phyloP scores from a whole-genome alignment of 768 basidiomycete genomes.

The Naganishia antarctica region DNA sequence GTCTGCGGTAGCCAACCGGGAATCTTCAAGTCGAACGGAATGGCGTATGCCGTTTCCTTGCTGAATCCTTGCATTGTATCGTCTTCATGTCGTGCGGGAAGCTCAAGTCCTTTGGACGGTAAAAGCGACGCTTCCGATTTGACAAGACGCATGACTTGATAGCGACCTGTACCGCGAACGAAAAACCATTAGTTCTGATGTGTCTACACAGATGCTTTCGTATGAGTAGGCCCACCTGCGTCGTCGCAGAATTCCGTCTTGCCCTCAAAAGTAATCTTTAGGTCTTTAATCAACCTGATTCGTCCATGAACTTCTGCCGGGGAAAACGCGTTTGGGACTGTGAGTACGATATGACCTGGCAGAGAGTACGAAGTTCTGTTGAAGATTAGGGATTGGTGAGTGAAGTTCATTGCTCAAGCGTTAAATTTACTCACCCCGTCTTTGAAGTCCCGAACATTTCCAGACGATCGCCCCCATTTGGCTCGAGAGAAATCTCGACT shows the following conservation, averaged over 20 bases:
- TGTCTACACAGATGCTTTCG: no score
- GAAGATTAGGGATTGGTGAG: background rate
- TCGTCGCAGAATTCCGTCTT: slow-evolving; percentile 70
- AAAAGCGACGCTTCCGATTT: slow-evolving; percentile 61
- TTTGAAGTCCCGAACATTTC: slow-evolving; percentile 18
- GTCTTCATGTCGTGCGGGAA: slow-evolving; percentile 31
- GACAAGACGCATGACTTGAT: slow-evolving; percentile 65
- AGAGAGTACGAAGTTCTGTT: slow-evolving; percentile 78
- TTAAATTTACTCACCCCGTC: background rate
- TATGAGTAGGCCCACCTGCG: slow-evolving; percentile 53
- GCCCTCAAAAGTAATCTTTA: slow-evolving; percentile 76
- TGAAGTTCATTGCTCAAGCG: background rate
- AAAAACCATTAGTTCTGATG: no score
- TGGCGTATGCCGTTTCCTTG: slow-evolving; percentile 61
- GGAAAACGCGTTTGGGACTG: slow-evolving; percentile 55
- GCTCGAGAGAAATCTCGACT: background rate
- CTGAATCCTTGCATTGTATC: slow-evolving; percentile 56
- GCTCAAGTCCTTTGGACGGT: background rate
- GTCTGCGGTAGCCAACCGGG: slow-evolving; percentile 78
- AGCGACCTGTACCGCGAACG: slow-evolving; percentile 55
- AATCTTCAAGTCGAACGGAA: slow-evolving; percentile 74
- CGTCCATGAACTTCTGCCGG: slow-evolving; percentile 45
- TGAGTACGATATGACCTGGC: slow-evolving; percentile 70
- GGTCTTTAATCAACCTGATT: slow-evolving; percentile 37
- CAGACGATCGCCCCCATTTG: background rate